Evolutionary conservation across 1,284 basidiomycete species (phyloP), one percentile per base, ranked within the genome.

Genomic region (Chalciporus sp.): DNA sequence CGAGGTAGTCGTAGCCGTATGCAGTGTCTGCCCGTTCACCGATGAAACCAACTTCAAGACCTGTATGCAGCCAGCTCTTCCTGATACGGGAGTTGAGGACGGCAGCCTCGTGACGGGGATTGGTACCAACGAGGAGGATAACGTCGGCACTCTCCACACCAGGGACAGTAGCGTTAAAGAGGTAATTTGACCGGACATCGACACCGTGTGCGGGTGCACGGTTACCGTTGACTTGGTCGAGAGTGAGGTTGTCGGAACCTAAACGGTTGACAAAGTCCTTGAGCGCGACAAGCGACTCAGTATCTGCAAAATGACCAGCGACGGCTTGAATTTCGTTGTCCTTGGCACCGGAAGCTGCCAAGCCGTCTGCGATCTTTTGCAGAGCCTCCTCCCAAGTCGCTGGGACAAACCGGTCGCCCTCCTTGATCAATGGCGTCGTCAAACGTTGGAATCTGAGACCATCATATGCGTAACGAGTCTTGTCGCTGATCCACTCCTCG

Each of bases 401-500:
- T 33, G 92, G 77, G 28, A 96, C 90, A 69, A 99, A 99, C 43
- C 94, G 87, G 72, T 96, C 94, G 39, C 92, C 95, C 63, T 90
- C 82, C 72, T 95, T 93, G 66, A 98, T 78, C 39, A 99, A 82
- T 8, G 97, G 97, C 1, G 88, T 90, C 14, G 95, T 98, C 65
- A 99, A 78, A 35, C 96, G 90, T 74, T 99, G 97, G 82, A 94
- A 96, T 67, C 88, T 89, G 49, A 99, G 84, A 41, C 97, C 97
- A 66, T 99, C 97, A 71, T 94, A 91, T 2, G 96, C 93, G 73
- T 94, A 96, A 58, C 97, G 91, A 2, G 96, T 96, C 84, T 99
- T 99, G 83, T 99, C 96, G 74, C 86, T 95, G 74, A 99, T 97
- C 96, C 97, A 99, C 75, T 99, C 97, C 79, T 99, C 97, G 74